A percentile compares a stretch with the other conserved stretches of the same genome.
Evolutionary conservation across 2,329 filamentous ascomycete species (phyloP).

Genomic region (Aspergillus costaricaensis): DNA sequence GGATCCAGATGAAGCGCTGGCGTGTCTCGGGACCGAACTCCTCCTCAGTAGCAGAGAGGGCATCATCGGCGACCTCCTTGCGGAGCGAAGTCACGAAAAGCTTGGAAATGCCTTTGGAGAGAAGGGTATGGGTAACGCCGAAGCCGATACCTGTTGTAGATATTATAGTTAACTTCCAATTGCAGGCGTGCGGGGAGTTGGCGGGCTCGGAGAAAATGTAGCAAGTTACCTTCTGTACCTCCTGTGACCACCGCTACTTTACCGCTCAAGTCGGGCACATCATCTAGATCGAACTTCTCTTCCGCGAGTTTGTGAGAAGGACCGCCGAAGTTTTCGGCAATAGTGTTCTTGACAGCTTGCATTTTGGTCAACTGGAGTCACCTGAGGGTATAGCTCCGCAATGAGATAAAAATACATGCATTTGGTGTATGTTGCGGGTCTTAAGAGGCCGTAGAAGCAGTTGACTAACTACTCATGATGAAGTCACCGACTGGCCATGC

Average conservation of each 20-base stretch:
- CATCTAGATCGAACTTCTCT: not conserved
- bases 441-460: not conserved
- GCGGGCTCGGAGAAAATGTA: not conserved
- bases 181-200: not conserved
- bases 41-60: not conserved
- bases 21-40: constrained; percentile 1
- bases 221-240: constrained; percentile 1
- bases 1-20: constrained; percentile 5
- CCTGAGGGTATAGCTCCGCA: not conserved
- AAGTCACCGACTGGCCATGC: not conserved
- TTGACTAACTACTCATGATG: not conserved
- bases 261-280: constrained; percentile 3
- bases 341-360: not conserved
- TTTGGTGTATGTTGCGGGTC: not conserved
- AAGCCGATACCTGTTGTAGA: not conserved
- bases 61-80: constrained; percentile 1
- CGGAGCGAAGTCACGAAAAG: constrained; percentile 3
- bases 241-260: constrained; percentile 4
- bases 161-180: not conserved
- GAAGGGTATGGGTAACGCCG: not conserved
- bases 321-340: constrained; percentile 7
- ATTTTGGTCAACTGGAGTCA: not conserved
- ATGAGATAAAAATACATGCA: not conserved
- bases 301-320: constrained; percentile 1
- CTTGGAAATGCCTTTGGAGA: not conserved